phyloP scores from a whole-genome alignment of 2,329 filamentous ascomycete genomes.

The Fusarium tjaetaba region DNA sequence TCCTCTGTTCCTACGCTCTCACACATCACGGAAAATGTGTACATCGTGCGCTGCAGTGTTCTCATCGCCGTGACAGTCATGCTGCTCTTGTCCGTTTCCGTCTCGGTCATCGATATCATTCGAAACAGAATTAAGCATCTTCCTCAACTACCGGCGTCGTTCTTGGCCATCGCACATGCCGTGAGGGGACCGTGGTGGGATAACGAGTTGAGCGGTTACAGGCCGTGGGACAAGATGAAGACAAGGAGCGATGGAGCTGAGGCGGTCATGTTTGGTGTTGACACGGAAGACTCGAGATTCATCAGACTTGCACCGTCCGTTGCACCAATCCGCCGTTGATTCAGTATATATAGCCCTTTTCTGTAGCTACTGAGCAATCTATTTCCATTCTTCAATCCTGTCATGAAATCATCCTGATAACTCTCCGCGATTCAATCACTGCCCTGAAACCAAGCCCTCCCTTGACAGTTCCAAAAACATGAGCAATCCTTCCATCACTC shows the following conservation, averaged over 20 bases:
- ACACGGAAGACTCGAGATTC: constrained; percentile 21
- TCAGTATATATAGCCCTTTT: not conserved
- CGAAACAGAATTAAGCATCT: constrained; percentile 23
- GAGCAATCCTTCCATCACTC: not conserved
- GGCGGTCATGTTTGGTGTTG: constrained; percentile 37
- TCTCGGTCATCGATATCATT: constrained; percentile 32
- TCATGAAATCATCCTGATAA: not conserved
- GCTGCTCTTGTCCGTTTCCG: constrained; percentile 11
- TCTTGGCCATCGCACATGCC: constrained; percentile 32
- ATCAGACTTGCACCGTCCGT: constrained; percentile 35
- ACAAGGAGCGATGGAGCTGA: not conserved
- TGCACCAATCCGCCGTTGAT: constrained; percentile 20
- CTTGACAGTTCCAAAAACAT: not conserved
- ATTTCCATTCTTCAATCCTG: not conserved
- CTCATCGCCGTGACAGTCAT: constrained; percentile 25
- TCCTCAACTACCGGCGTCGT: constrained; percentile 31
- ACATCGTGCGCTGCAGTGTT: constrained; percentile 33
- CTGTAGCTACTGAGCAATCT: not conserved
- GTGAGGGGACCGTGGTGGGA: constrained; percentile 36
- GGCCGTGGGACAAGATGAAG: constrained; percentile 11
- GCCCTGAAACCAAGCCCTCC: not conserved
- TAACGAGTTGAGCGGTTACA: constrained; percentile 17
- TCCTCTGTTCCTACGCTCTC: constrained; percentile 13
- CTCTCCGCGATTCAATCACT: not conserved
- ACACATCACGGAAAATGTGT: constrained; percentile 23